Evolutionary conservation across 306 rosid species (phyloP).

Genomic region (Abrus precatorius): DNA sequence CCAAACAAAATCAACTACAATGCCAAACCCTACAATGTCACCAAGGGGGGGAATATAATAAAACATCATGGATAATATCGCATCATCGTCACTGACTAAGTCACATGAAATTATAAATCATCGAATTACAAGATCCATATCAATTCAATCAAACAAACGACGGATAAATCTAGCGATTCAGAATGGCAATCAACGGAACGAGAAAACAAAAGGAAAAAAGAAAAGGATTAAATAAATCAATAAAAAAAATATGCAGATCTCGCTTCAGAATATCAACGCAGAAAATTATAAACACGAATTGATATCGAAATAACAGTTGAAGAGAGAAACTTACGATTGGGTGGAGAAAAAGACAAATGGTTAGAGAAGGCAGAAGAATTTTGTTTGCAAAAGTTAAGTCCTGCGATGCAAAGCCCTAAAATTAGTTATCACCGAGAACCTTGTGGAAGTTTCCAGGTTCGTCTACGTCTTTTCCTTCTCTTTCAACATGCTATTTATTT

Average conservation of each 20-base stretch:
- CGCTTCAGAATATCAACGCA: background rate
- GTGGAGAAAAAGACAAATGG: background rate
- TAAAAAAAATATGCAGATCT: background rate
- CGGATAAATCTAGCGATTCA: conserved; percentile 15
- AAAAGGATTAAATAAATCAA: background rate
- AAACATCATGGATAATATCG: background rate
- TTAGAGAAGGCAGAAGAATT: background rate
- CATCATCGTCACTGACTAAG: background rate
- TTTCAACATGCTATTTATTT: background rate
- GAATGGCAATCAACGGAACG: background rate
- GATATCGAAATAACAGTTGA: background rate
- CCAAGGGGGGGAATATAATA: background rate
- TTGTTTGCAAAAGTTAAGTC: background rate
- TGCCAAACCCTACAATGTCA: conserved; percentile 42
- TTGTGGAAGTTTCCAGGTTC: conserved; percentile 47
- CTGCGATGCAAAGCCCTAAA: conserved; percentile 36
- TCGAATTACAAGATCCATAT: background rate
- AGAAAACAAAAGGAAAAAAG: background rate
- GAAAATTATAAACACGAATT: background rate
- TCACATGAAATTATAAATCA: background rate
- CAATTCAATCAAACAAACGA: background rate
- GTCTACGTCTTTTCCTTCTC: background rate
- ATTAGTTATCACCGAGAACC: conserved; percentile 21
- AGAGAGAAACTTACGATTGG: conserved; percentile 48
- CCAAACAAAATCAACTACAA: background rate